Evolutionary conservation across 352 stramenopile genomes (phyloP), one percentile per base, ranked within the genome.

Genomic region (Blastocystis sp.): DNA sequence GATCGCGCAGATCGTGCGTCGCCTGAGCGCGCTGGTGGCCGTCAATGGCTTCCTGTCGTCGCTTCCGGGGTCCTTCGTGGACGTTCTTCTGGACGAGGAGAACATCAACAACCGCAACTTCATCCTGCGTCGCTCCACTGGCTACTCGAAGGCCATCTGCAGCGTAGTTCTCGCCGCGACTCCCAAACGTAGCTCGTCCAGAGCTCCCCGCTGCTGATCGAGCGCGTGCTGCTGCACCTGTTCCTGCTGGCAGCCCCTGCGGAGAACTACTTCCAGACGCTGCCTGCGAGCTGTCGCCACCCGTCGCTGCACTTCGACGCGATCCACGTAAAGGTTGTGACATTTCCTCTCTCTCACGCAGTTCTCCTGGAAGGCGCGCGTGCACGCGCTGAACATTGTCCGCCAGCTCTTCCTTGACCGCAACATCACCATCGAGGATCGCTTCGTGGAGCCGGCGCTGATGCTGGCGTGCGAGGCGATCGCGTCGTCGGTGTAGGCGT

Each of bases 91-190:
- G 14, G 69, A 81, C 42, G 48, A 59, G 32, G 27, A 16, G 6
- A 81, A 81, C 36, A 59, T 81, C 16, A 61, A 81, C 40, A 81
- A 81, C 53, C 69, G 48, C 1, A 81, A 81, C 46, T 81, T 81
- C 29, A 81, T 81, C 40, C 51, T 81, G 1, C 69, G 69, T 42
- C 69, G 69, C 40, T 81, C 69, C n/a, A 81, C 69, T 27, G 69
- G 69, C 14, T 81, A 64, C 27, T 63, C 40, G 9, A 54, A 81
- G 40, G 69, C 69, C 2, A 63, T 81, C 40, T 48, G 46, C 53
- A 81, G 69, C 40, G 69, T 81, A 27, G 14, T 7, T 61, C 8
- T 61, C 4, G n/a, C 21, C 34, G 14, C 42, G 2, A 27, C n/a
- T 6, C 21, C 18, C 40, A 7, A 81, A 21, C 11, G 6, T 81